These are phyloP conservation scores for Neurospora hispaniola DNA, from an alignment of 495 filamentous ascomycete genomes.

Conservation along the genomic window DNA sequence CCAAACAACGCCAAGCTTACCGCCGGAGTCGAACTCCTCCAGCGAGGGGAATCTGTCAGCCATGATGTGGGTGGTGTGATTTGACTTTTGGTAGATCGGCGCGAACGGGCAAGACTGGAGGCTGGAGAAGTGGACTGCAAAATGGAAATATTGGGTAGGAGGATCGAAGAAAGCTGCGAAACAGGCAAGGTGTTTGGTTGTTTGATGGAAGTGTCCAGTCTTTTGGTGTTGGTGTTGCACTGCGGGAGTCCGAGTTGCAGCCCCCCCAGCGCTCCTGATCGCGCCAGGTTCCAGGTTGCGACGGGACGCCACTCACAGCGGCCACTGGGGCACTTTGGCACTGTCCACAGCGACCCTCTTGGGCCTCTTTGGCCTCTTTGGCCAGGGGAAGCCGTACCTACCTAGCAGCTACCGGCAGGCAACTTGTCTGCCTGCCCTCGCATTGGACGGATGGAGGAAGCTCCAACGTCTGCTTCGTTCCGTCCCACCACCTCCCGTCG, in stretches of 20 bases:
- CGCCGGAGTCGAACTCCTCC: constrained; percentile 90
- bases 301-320: background rate
- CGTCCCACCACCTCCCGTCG: background rate
- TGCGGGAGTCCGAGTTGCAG: background rate
- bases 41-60: constrained; percentile 93
- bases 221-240: background rate
- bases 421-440: background rate
- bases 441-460: background rate
- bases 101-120: background rate
- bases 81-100: background rate
- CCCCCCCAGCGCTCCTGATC: background rate
- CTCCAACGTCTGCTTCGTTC: background rate
- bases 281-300: background rate
- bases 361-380: background rate
- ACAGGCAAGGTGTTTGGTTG: background rate
- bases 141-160: background rate
- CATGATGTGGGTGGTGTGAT: constrained; percentile 42
- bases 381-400: background rate
- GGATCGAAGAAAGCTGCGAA: background rate
- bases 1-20: constrained; percentile 27
- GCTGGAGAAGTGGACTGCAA: background rate
- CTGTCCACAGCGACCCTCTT: background rate
- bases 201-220: background rate
- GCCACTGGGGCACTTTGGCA: background rate
- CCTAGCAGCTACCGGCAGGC: background rate